These are phyloP conservation scores for Tanozyma kutaoensis DNA, from an alignment of 805 yeast genomes.

Conservation along the genomic window DNA sequence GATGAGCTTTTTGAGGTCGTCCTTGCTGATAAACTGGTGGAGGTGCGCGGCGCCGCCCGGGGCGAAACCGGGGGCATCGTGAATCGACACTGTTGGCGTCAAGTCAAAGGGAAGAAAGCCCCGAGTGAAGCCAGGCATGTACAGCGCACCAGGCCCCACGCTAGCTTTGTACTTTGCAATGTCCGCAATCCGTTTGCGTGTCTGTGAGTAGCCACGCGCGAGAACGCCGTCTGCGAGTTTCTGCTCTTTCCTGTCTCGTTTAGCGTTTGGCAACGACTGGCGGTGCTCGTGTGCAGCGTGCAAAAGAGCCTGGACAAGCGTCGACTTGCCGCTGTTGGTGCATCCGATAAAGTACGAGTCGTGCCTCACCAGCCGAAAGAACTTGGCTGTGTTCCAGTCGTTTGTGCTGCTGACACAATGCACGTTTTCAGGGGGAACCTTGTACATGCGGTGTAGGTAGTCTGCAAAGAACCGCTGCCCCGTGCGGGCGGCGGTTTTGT, in stretches of 20 bases:
- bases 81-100: slow-evolving; percentile 15
- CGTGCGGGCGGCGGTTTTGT: slow-evolving; percentile 10
- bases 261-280: slow-evolving; percentile 4
- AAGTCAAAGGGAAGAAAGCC: slow-evolving; percentile 21
- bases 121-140: slow-evolving; percentile 65
- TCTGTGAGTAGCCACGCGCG: not conserved
- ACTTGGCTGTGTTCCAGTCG: slow-evolving; percentile 35
- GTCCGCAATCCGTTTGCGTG: slow-evolving; percentile 3
- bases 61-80: slow-evolving; percentile 37
- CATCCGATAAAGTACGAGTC: slow-evolving; percentile 46
- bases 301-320: slow-evolving; percentile 37
- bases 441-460: slow-evolving; percentile 16
- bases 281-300: slow-evolving; percentile 5
- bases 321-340: slow-evolving; percentile 61
- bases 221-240: slow-evolving; percentile 1
- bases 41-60: slow-evolving; percentile 10
- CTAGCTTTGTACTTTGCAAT: slow-evolving; percentile 3
- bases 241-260: slow-evolving; percentile 2
- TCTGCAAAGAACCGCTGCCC: slow-evolving; percentile 19
- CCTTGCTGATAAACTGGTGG: slow-evolving; percentile 11
- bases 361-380: slow-evolving; percentile 23
- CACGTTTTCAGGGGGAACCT: slow-evolving; percentile 26
- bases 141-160: slow-evolving; percentile 32
- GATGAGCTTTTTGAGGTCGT: slow-evolving; percentile 11
- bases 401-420: slow-evolving; percentile 35